Percentiles rank a stretch among this genome's conserved stretches.
Conservation (phyloP, 805 yeast species). For the Kuraishia piskuri region DNA sequence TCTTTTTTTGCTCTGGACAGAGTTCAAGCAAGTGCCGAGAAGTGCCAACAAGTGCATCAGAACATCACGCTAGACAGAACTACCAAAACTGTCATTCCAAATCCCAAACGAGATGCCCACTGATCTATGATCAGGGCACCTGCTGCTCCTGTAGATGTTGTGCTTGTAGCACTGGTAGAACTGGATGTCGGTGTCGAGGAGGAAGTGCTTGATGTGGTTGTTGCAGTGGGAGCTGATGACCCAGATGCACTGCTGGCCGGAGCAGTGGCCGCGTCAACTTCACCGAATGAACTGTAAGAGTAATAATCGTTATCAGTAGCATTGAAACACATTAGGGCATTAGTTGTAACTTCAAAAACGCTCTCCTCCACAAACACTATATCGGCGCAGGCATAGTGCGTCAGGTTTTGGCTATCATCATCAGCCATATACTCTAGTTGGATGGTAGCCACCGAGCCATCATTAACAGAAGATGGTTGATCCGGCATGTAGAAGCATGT, state of each 20-base stretch:
- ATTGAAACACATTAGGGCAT: conserved; percentile 31
- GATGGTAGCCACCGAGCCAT: conserved; percentile 35
- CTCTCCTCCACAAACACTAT: conserved; percentile 32
- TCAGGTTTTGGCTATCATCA: conserved; percentile 27
- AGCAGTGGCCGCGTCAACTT: conserved; percentile 7
- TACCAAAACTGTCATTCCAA: background rate
- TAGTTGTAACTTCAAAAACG: conserved; percentile 25
- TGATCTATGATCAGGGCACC: background rate
- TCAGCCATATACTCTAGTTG: conserved; percentile 36
- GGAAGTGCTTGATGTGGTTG: conserved; percentile 11
- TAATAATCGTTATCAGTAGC: conserved; percentile 30
- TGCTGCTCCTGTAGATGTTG: conserved; percentile 8
- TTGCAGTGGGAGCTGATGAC: conserved; percentile 7
- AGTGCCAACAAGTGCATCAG: no score
- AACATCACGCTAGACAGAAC: background rate
- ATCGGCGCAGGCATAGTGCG: conserved; percentile 39
- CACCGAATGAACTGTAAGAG: conserved; percentile 18
- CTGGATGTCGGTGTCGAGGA: conserved; percentile 9
- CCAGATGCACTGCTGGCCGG: conserved; percentile 7
- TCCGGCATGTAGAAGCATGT: conserved; percentile 38
- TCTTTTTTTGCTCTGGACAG: no score
- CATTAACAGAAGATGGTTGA: conserved; percentile 24
- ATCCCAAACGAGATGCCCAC: background rate
- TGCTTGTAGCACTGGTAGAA: conserved; percentile 6
- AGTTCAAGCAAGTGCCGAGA: no score